Base-by-base conservation (phyloP, 768 basidiomycete species). In the Mycena chlorophos region DNA sequence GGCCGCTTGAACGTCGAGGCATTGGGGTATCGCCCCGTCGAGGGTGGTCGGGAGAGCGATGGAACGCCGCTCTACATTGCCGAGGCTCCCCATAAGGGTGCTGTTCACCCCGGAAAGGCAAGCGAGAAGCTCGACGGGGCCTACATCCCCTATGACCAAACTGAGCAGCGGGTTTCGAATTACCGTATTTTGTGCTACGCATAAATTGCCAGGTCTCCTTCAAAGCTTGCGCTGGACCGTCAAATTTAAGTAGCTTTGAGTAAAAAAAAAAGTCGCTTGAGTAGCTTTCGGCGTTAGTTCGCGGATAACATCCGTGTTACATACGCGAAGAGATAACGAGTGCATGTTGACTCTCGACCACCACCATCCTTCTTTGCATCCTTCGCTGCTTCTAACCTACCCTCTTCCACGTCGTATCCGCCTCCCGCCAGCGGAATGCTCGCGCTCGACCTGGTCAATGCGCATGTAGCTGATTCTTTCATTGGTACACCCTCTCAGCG, bases 31-130 rank as follows among this genome's bases (percentile, higher is more conserved):
- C 69, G 57, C 4, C 86, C 86, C 1, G 85, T 91, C 30, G 86
- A 89, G 56, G 89, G 84, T 47, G 89, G 89, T 2, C 73, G 69
- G 26, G 88, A 90, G 65, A 72, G 75, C 14, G 77, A 85, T 54
- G 86, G 86, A n/a, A 73, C 77, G 1, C 75, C 73, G 5, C 72
- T 88, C 17, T 89, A 80, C 67, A 73, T 91, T 53, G 83, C 80
- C 4, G 78, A 82, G 62, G 88, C 85, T 3, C 71, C 74, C 12
- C 66, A 85, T 70, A 71, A 81, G 13, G 73, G 71, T 20, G 78
- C 75, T 8, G 73, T 78, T 29, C 78, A 84, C 65, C 85, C 87
- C 5, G 88, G 87, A n/a, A 89, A 89, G 68, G 77, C 76, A 27
- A 79, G 81, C 61, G 75, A 77, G 63, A 75, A 75, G 37, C 70